phyloP scores from a whole-genome alignment of 2,329 filamentous ascomycete genomes.

The Cordyceps farinosa region DNA sequence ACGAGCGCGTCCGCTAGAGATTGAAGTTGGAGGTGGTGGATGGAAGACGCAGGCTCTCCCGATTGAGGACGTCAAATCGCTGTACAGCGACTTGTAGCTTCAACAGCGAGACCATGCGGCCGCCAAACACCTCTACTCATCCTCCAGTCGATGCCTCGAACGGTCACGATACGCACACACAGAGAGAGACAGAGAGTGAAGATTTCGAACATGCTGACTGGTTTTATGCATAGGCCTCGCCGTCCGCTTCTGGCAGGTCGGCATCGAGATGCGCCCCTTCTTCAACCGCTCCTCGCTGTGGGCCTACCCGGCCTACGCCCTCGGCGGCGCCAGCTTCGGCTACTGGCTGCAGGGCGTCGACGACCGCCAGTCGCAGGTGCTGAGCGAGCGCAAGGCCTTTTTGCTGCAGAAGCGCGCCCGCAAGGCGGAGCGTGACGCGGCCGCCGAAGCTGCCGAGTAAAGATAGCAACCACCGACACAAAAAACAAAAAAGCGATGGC shows the following conservation, averaged over 20 bases:
- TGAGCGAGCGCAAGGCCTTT: slow-evolving; percentile 73
- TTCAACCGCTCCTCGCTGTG: slow-evolving; percentile 81
- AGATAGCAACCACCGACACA: slow-evolving; percentile 8
- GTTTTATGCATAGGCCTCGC: slow-evolving; percentile 65
- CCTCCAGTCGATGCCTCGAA: not conserved
- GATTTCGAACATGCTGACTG: too few relatives aligned
- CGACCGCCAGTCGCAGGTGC: slow-evolving; percentile 70
- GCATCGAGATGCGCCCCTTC: slow-evolving; percentile 96
- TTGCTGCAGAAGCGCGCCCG: slow-evolving; percentile 87
- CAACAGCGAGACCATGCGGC: not conserved
- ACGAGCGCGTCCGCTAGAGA: not conserved
- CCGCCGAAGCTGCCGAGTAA: slow-evolving; percentile 26
- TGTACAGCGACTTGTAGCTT: not conserved
- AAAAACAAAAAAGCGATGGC: slow-evolving; percentile 1
- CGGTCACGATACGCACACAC: not conserved
- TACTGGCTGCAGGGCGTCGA: slow-evolving; percentile 96
- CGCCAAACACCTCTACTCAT: not conserved
- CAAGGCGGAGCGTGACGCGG: slow-evolving; percentile 43
- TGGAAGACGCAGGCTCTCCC: not conserved
- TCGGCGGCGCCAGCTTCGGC: slow-evolving; percentile 84
- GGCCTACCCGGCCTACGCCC: slow-evolving; percentile 87
- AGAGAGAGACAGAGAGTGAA: not conserved
- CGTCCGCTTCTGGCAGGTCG: slow-evolving; percentile 92
- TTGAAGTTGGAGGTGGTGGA: not conserved
- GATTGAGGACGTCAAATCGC: not conserved